Evolutionary conservation across 2,329 filamentous ascomycete genomes (phyloP).

Genomic region (Zelopaecilomyces penicillatus): DNA sequence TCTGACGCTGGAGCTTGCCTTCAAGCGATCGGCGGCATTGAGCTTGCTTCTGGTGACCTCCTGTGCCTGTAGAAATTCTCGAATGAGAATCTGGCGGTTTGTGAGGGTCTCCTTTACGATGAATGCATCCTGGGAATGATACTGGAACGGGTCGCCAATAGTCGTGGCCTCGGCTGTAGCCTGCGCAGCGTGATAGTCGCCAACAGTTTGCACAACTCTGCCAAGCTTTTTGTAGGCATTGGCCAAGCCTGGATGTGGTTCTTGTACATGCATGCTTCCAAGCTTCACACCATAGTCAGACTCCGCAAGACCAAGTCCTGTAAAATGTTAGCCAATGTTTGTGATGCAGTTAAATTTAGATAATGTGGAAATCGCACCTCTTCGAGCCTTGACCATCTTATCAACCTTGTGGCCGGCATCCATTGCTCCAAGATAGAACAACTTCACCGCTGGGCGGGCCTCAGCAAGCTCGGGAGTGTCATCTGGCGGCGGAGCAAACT

Average conservation of each 20-base stretch:
- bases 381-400: conserved; percentile 80
- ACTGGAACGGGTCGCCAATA: conserved; percentile 84
- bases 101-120: conserved; percentile 98
- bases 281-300: conserved; percentile 90
- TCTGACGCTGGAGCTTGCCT: conserved; percentile 76
- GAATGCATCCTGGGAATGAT: conserved; percentile 91
- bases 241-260: conserved; percentile 78
- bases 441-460: conserved; percentile 82
- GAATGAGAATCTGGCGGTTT: conserved; percentile 91
- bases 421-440: conserved; percentile 93
- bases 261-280: conserved; percentile 76
- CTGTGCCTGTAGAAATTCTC: conserved; percentile 87
- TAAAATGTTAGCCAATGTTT: conserved; percentile 16
- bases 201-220: conserved; percentile 84
- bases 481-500: conserved; percentile 94
- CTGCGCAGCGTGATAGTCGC: conserved; percentile 93
- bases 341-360: not conserved
- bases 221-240: conserved; percentile 93
- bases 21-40: conserved; percentile 79
- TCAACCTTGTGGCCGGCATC: conserved; percentile 97
- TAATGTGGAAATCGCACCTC: conserved; percentile 50
- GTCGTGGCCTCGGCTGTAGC: conserved; percentile 95
- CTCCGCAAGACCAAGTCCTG: conserved; percentile 84
- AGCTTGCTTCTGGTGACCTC: conserved; percentile 75
- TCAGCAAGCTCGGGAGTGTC: conserved; percentile 92